A percentile compares a stretch with the other conserved stretches of the same genome.
phyloP scores from a whole-genome alignment of 2,329 filamentous ascomycete genomes.

The Amesomyces nigricolor region DNA sequence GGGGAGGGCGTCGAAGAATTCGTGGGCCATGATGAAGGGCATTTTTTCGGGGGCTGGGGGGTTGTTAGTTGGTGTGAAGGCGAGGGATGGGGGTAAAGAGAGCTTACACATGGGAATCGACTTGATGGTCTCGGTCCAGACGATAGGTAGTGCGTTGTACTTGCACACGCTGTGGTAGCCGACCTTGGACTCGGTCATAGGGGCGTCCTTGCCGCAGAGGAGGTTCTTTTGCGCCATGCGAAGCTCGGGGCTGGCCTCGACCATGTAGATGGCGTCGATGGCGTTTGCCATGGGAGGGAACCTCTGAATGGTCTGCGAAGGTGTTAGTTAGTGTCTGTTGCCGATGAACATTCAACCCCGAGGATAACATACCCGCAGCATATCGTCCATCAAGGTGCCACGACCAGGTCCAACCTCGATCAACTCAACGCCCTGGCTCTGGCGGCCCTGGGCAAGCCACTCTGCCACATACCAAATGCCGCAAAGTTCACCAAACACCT shows the following conservation, averaged over 20 bases:
- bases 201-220: slow-evolving; percentile 67
- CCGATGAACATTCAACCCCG: not conserved
- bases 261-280: slow-evolving; percentile 84
- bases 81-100: slow-evolving; percentile 7
- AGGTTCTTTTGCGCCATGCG: slow-evolving; percentile 71
- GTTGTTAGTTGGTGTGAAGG: not conserved
- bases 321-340: not conserved
- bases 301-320: slow-evolving; percentile 66
- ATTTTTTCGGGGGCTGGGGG: slow-evolving; percentile 57
- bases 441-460: slow-evolving; percentile 87
- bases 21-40: slow-evolving; percentile 92
- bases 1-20: slow-evolving; percentile 96
- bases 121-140: slow-evolving; percentile 86
- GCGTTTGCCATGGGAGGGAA: slow-evolving; percentile 73
- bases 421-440: slow-evolving; percentile 69
- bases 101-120: slow-evolving; percentile 65
- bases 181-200: slow-evolving; percentile 63
- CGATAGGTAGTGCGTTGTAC: slow-evolving; percentile 66
- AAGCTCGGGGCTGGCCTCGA: slow-evolving; percentile 83
- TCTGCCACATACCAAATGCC: slow-evolving; percentile 94
- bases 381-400: slow-evolving; percentile 95
- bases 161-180: slow-evolving; percentile 73
- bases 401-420: slow-evolving; percentile 92
- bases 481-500: slow-evolving; percentile 90
- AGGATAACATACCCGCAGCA: slow-evolving; percentile 63